Conservation (phyloP, 352 stramenopile genomes). For the Globisporangium ultimum region DNA sequence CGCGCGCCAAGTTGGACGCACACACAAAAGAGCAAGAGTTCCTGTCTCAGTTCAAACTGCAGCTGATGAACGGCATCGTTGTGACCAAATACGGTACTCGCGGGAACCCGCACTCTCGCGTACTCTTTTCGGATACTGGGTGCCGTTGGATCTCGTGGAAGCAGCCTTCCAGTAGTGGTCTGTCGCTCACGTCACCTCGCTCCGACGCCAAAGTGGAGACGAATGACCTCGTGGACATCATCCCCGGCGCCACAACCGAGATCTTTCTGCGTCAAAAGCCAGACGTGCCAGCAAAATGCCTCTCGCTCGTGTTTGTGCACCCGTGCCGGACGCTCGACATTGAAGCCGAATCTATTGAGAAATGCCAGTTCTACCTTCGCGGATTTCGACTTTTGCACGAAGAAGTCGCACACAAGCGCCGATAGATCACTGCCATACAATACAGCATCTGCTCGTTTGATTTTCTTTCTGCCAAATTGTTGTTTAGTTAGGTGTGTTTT, state of each 20-base stretch:
- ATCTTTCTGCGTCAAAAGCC: conserved; percentile 36
- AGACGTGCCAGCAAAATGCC: conserved; percentile 31
- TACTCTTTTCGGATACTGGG: conserved; percentile 52
- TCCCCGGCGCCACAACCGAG: conserved; percentile 44
- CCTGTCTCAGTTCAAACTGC: conserved; percentile 54
- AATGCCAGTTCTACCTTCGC: conserved; percentile 40
- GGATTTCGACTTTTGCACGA: conserved; percentile 58
- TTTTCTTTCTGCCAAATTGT: neutral
- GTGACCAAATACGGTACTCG: conserved; percentile 56
- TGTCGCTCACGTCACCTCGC: conserved; percentile 32
- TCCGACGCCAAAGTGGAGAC: conserved; percentile 48
- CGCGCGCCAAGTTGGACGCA: conserved; percentile 19
- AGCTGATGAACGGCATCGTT: conserved; percentile 42
- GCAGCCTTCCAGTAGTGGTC: conserved; percentile 15
- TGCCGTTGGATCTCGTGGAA: conserved; percentile 66
- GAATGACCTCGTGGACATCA: conserved; percentile 44
- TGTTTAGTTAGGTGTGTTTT: conserved; percentile 9
- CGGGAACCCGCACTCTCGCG: conserved; percentile 38
- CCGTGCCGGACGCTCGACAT: conserved; percentile 71
- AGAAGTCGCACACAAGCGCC: conserved; percentile 34
- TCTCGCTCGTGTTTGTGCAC: conserved; percentile 71
- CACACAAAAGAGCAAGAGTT: conserved; percentile 37
- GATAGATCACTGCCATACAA: conserved; percentile 1
- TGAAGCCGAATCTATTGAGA: conserved; percentile 47
- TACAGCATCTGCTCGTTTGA: neutral